Conservation (phyloP, 1,284 basidiomycete species). For the Malassezia arunalokei region DNA sequence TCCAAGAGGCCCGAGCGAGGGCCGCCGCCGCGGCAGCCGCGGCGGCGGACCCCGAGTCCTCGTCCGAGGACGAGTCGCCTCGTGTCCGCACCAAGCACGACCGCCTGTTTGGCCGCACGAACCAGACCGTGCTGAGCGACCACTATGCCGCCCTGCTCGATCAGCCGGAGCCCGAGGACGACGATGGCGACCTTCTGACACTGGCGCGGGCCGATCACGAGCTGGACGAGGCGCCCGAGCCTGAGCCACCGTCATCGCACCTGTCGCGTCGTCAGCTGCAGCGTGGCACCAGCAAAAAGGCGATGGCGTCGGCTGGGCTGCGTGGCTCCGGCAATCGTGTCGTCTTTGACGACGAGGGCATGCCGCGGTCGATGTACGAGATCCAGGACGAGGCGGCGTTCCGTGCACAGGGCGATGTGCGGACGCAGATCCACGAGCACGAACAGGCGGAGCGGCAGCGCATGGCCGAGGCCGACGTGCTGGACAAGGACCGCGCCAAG, state of each 20-base stretch:
- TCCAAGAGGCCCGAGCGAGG: conserved; percentile 57
- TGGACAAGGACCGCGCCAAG: conserved; percentile 37
- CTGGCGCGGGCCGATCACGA: conserved; percentile 81
- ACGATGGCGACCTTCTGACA: conserved; percentile 76
- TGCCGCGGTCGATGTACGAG: conserved; percentile 55
- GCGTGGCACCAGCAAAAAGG: conserved; percentile 66
- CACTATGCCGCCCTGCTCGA: conserved; percentile 75
- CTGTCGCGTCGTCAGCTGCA: conserved; percentile 58
- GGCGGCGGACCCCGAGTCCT: conserved; percentile 18
- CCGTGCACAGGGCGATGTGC: conserved; percentile 59
- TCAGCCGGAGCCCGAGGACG: conserved; percentile 12
- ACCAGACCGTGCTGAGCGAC: conserved; percentile 80
- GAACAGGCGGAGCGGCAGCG: conserved; percentile 65
- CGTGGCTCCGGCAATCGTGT: conserved; percentile 62
- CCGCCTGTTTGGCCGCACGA: conserved; percentile 92
- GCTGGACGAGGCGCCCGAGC: conserved; percentile 48
- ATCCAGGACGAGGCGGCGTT: conserved; percentile 59
- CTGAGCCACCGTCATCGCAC: conserved; percentile 37
- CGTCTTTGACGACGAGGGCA: conserved; percentile 61
- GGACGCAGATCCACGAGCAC: conserved; percentile 64
- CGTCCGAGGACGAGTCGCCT: conserved; percentile 19
- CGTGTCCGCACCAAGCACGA: conserved; percentile 72
- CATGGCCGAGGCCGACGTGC: conserved; percentile 59
- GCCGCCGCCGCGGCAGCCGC: conserved; percentile 51
- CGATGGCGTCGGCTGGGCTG: conserved; percentile 67